Evolutionary conservation across 2,329 filamentous ascomycete species (phyloP).

Genomic region (Chaetomiaceae sp.): DNA sequence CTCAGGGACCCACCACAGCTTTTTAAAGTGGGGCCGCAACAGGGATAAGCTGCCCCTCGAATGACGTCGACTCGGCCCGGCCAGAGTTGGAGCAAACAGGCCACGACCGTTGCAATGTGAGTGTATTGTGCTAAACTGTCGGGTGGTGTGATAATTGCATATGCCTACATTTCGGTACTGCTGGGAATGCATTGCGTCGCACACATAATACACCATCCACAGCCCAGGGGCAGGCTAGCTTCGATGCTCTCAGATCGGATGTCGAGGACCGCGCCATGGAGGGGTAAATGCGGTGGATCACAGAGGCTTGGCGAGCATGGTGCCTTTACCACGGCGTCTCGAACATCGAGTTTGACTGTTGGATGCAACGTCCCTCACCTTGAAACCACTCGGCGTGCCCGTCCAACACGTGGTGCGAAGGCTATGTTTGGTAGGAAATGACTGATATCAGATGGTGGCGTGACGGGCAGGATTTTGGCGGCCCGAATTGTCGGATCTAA

Average conservation of each 20-base stretch:
- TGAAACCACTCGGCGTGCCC: not conserved
- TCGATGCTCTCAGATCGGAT: not conserved
- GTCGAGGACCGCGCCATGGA: not conserved
- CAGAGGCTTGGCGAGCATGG: conserved; percentile 3
- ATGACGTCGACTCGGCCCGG: not conserved
- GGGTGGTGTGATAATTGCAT: no score
- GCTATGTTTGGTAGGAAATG: conserved; percentile 11
- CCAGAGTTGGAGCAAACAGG: not conserved
- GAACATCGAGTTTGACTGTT: not conserved
- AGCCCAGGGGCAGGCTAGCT: no score
- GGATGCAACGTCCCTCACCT: no score
- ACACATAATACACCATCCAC: no score
- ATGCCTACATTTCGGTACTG: no score
- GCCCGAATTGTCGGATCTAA: conserved; percentile 13
- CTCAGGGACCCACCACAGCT: not conserved
- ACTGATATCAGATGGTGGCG: conserved; percentile 13
- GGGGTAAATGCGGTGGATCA: not conserved
- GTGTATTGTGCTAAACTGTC: no score
- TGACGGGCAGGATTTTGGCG: conserved; percentile 5
- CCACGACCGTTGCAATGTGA: no score
- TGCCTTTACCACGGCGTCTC: not conserved
- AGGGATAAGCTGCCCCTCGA: not conserved
- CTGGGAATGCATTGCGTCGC: no score
- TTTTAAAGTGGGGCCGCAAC: not conserved
- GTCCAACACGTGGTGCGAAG: conserved; percentile 17